A percentile compares a stretch with the other conserved stretches of the same genome.
These are phyloP conservation scores for Chytriomyces sp. DNA, from an alignment of 192 early-diverging fungal species.

Conservation along the genomic window DNA sequence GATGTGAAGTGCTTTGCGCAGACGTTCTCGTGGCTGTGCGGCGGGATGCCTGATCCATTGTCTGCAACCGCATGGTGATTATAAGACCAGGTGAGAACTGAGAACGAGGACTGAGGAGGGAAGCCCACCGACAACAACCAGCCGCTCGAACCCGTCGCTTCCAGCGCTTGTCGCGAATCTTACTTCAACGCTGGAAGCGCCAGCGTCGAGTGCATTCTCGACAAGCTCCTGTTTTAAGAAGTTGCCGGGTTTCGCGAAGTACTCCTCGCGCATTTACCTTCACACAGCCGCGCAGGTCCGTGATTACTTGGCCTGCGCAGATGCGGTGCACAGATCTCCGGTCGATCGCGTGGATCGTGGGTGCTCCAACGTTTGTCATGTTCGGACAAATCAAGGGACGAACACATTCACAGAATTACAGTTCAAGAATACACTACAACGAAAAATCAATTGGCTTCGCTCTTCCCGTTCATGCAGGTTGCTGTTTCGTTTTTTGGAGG, in stretches of 20 bases:
- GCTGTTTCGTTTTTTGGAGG: no score
- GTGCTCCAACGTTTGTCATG: no score
- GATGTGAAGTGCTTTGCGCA: conserved; percentile 90
- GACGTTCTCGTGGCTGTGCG: conserved; percentile 62
- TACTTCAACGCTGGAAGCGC: conserved; percentile 80
- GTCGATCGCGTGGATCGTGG: conserved; percentile 42
- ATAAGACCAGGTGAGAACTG: not conserved
- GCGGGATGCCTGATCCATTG: conserved; percentile 82
- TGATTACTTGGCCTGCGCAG: conserved; percentile 87
- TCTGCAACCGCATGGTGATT: conserved; percentile 47
- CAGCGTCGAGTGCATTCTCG: conserved; percentile 92
- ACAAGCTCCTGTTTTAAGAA: conserved; percentile 83
- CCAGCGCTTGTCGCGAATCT: conserved; percentile 63
- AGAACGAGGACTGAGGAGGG: not conserved
- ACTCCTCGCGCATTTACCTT: conserved; percentile 40
- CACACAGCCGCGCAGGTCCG: conserved; percentile 78
- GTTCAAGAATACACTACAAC: no score
- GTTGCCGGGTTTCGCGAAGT: not conserved
- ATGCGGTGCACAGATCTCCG: conserved; percentile 59
- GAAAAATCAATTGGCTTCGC: no score
- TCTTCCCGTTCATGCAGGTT: no score
- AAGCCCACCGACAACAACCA: conserved; percentile 61
- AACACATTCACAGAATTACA: no score
- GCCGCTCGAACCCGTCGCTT: conserved; percentile 68
- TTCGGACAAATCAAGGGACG: no score